Evolutionary conservation across 768 basidiomycete species (phyloP), one percentile per base, ranked within the genome.

Genomic region (Lactifluus rugatus): DNA sequence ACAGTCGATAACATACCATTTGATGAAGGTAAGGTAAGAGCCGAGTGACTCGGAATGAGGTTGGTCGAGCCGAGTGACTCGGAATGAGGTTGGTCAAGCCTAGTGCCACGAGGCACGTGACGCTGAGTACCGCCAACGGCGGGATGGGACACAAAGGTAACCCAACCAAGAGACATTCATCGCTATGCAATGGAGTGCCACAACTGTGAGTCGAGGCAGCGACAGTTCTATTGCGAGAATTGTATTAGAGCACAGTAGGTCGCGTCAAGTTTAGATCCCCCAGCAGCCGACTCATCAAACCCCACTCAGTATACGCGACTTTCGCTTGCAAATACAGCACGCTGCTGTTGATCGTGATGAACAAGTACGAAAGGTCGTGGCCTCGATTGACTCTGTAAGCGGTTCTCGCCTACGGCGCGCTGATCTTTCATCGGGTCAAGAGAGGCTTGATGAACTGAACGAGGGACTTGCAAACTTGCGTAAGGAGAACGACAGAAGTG

Each of bases 401-500:
- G 70, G 65, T 6, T 73, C 75, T 0, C 69, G 86, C 14, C 55
- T 71, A 21, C 67, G 74, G 3, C 72, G 86, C 31, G 83, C 83
- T 0, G 70, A 69, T 0, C 63, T 83, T 1, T 75, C 80, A 9
- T 67, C 68, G n/a, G 73, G 71, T 45, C 79, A 84, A 59, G 70
- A 68, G 39, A 67, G 72, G 54, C 74, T 87, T 1, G 78, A 84
- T 2, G 81, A 84, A 50, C 63, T 84, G 26, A 69, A 73, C 41
- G 71, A 65, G 26, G 79, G 77, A 3, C 70, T 86, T 28, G 73
- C 70, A 9, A 72, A 70, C 52, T 66, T 85, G 54, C 72, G 76
- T 64, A 80, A 74, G 59, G 83, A 85, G 52, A 84, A 84, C 56
- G 83, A 86, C 41, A 75, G 74, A 64, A 80, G 86, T 85, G 50